Conservation (phyloP, 768 basidiomycete genomes). For the Mycena leptocephala region DNA sequence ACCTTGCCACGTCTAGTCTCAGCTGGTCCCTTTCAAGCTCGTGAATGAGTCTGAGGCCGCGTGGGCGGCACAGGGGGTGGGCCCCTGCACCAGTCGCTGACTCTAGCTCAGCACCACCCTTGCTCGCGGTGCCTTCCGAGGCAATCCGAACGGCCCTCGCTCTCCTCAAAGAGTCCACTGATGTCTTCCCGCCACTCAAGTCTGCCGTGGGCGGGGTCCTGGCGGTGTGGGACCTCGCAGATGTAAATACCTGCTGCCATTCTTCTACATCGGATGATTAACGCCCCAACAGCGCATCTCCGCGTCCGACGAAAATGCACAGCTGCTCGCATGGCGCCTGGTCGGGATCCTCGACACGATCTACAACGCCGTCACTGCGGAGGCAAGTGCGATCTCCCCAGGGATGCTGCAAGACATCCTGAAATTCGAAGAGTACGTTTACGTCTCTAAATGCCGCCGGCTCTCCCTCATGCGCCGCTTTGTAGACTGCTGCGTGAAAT, state of each 20-base stretch:
- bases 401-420: background rate
- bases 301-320: background rate
- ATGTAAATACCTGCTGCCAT: background rate
- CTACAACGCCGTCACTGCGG: background rate
- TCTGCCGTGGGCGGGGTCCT: background rate
- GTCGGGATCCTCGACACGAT: background rate
- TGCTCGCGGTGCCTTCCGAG: background rate
- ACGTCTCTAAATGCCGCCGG: background rate
- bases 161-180: background rate
- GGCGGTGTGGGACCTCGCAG: constrained; percentile 1
- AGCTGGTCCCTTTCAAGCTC: background rate
- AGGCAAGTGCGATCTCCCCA: background rate
- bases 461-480: background rate
- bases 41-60: background rate
- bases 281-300: background rate
- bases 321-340: background rate
- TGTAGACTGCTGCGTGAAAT: constrained; percentile 5
- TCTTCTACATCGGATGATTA: background rate
- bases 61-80: background rate
- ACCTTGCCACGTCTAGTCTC: too few relatives aligned
- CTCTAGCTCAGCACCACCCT: background rate
- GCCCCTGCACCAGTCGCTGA: background rate
- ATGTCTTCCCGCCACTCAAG: background rate
- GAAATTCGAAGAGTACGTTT: constrained; percentile 5
- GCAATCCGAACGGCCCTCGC: background rate